Evolutionary conservation across 2,329 filamentous ascomycete genomes (phyloP).

Genomic region (Beauveria sp.): DNA sequence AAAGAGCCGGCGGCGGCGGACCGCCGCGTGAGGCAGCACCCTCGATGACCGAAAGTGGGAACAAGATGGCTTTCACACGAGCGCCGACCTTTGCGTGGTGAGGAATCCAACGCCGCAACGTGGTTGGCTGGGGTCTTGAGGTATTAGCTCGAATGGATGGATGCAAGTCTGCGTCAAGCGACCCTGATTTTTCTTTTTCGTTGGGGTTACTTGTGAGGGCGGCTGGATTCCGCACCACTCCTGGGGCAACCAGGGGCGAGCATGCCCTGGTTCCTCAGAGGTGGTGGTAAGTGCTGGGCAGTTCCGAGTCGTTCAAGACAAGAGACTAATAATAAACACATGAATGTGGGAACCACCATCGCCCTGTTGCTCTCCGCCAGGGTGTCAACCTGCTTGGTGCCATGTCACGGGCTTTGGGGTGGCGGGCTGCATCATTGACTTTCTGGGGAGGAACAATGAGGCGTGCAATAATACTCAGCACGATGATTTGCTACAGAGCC

Average conservation of each 20-base stretch:
- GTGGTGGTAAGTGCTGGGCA: background rate
- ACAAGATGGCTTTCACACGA: background rate
- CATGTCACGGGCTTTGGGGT: background rate
- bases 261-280: background rate
- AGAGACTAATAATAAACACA: too few species aligned
- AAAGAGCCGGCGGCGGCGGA: background rate
- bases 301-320: background rate
- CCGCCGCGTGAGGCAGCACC: background rate
- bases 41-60: slow-evolving; percentile 3
- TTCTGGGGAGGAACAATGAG: background rate
- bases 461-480: background rate
- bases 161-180: background rate
- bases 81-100: background rate
- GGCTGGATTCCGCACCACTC: slow-evolving; percentile 5
- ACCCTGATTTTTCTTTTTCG: background rate
- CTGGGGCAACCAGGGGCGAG: background rate
- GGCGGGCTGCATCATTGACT: background rate
- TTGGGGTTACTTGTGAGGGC: slow-evolving; percentile 4
- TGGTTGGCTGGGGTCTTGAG: slow-evolving; percentile 1
- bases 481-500: background rate
- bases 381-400: background rate
- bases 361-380: background rate
- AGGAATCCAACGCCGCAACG: background rate
- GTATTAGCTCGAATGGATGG: slow-evolving; percentile 1
- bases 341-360: background rate